phyloP scores from a whole-genome alignment of 1,139 yeast genomes.

The Candida tunisiensis region DNA sequence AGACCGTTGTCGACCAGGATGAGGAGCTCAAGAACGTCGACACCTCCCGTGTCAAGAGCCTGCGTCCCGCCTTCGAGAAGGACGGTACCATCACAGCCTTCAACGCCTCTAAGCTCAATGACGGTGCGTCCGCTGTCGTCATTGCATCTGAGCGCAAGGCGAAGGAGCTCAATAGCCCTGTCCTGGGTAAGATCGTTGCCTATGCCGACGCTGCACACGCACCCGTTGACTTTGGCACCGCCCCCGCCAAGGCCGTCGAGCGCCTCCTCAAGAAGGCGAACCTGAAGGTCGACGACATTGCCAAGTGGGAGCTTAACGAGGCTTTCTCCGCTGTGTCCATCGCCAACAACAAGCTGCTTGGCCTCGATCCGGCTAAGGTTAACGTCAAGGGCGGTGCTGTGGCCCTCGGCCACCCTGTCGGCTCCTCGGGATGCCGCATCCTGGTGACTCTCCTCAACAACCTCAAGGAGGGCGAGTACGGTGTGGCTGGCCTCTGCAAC shows the following conservation, averaged over 20 bases:
- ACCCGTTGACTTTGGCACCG: constrained; percentile 86
- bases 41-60: constrained; percentile 48
- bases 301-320: constrained; percentile 78
- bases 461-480: constrained; percentile 69
- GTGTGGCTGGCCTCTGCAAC: constrained; percentile 88
- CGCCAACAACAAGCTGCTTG: constrained; percentile 59
- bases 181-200: constrained; percentile 57
- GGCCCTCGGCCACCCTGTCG: constrained; percentile 90
- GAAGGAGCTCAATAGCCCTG: constrained; percentile 47
- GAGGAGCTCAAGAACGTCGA: constrained; percentile 53
- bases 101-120: constrained; percentile 82
- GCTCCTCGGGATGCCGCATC: constrained; percentile 89
- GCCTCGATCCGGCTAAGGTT: constrained; percentile 50
- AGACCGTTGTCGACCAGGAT: constrained; percentile 34
- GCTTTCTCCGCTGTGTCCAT: constrained; percentile 88
- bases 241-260: constrained; percentile 85
- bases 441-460: constrained; percentile 64
- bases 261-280: constrained; percentile 56
- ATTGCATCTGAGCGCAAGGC: constrained; percentile 62
- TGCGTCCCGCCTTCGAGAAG: constrained; percentile 79
- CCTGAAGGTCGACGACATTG: constrained; percentile 26
- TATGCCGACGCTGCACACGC: constrained; percentile 94
- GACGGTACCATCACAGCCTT: constrained; percentile 93
- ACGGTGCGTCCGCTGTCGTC: constrained; percentile 86
- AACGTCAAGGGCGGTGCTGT: constrained; percentile 95